Percentiles rank a stretch among this genome's conserved stretches.
Evolutionary conservation across 2,329 filamentous ascomycete genomes (phyloP).

Genomic region (Botrytis hyacinthi): DNA sequence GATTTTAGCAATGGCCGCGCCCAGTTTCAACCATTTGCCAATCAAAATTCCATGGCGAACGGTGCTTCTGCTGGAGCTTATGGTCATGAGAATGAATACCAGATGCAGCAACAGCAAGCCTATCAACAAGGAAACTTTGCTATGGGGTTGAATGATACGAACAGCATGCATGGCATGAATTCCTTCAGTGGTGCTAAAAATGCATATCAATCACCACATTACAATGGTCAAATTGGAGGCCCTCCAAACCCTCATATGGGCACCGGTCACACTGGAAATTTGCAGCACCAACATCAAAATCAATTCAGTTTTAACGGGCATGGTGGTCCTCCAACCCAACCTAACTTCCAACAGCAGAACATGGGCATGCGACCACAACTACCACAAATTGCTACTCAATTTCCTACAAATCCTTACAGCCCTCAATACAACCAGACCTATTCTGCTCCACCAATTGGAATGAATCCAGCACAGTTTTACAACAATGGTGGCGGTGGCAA

Average conservation of each 20-base stretch:
- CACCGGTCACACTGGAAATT: neutral
- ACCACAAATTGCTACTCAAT: conserved; percentile 9
- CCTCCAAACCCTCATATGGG: neutral
- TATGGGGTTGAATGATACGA: neutral
- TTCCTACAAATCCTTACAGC: neutral
- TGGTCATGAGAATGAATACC: neutral
- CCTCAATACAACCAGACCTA: conserved; percentile 8
- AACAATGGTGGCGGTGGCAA: conserved; percentile 1
- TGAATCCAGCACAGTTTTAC: conserved; percentile 2
- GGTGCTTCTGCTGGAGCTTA: neutral
- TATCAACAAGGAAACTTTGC: neutral
- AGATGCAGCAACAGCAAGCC: conserved; percentile 1
- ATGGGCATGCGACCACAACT: conserved; percentile 15
- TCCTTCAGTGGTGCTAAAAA: conserved; percentile 5
- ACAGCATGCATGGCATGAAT: neutral
- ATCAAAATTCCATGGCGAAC: neutral
- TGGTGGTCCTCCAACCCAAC: neutral
- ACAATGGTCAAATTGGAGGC: neutral
- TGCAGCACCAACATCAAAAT: conserved; percentile 8
- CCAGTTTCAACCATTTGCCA: conserved; percentile 8
- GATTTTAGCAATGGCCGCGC: conserved; percentile 7
- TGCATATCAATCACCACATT: conserved; percentile 2
- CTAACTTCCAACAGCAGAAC: conserved; percentile 4
- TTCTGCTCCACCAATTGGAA: conserved; percentile 5
- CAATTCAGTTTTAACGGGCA: neutral